phyloP scores from a whole-genome alignment of 441 rosid species.

The Populus hybrid region DNA sequence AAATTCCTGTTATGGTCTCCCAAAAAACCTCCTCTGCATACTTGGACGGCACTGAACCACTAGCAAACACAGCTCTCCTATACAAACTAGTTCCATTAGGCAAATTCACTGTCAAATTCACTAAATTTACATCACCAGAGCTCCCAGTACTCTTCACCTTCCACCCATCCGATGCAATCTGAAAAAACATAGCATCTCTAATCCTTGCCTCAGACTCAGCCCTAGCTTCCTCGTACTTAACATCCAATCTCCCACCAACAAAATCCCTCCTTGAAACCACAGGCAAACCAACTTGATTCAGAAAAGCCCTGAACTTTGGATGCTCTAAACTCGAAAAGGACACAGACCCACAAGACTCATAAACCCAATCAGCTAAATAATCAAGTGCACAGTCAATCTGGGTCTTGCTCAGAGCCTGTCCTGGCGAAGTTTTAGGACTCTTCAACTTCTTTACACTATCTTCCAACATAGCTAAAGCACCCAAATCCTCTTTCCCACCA shows the following conservation, averaged over 20 bases:
- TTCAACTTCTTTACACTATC: constrained; percentile 92
- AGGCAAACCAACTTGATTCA: constrained; percentile 83
- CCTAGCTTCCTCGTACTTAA: constrained; percentile 72
- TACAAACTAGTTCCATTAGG: constrained; percentile 94
- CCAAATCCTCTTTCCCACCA: constrained; percentile 29
- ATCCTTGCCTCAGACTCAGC: constrained; percentile 77
- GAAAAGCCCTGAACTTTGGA: constrained; percentile 88
- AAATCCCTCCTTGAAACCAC: constrained; percentile 70
- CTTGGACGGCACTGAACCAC: constrained; percentile 65
- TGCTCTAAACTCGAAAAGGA: constrained; percentile 86
- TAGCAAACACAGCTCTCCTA: constrained; percentile 63
- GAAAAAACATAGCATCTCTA: constrained; percentile 77
- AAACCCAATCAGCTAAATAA: constrained; percentile 85
- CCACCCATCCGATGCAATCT: too few relatives aligned
- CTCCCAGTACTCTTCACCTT: too few relatives aligned
- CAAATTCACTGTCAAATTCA: constrained; percentile 73
- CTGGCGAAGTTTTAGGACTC: constrained; percentile 76
- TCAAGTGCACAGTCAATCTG: constrained; percentile 80
- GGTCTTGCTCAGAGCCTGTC: constrained; percentile 67
- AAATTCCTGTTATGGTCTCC: constrained; percentile 75
- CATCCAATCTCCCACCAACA: constrained; percentile 61
- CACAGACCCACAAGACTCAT: constrained; percentile 87
- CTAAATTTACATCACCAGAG: constrained; percentile 44
- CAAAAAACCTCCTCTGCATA: constrained; percentile 85
- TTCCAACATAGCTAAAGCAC: constrained; percentile 86